Evolutionary conservation across 2,329 filamentous ascomycete genomes (phyloP).

Genomic region (Trichoderma gracile): DNA sequence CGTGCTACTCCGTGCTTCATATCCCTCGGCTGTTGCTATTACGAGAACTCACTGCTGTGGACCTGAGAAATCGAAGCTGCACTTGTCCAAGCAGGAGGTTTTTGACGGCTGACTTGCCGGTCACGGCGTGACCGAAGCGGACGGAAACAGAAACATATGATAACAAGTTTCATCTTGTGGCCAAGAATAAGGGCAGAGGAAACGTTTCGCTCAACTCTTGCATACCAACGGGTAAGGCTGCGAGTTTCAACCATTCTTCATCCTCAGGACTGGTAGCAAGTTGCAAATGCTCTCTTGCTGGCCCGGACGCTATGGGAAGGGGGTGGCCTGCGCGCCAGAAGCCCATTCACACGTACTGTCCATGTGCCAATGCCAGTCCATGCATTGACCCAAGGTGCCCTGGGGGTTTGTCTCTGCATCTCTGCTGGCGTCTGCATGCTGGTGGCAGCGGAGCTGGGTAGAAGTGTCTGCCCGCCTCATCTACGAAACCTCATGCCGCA

Average conservation of each 20-base stretch:
- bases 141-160: conserved; percentile 20
- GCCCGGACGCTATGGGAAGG: not conserved
- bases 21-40: conserved; percentile 15
- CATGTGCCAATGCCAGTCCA: conserved; percentile 16
- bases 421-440: conserved; percentile 14
- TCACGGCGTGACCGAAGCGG: conserved; percentile 23
- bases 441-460: conserved; percentile 19
- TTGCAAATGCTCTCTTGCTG: not conserved
- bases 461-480: conserved; percentile 19
- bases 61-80: conserved; percentile 9
- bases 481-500: conserved; percentile 16
- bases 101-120: conserved; percentile 4
- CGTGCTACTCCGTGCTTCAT: conserved; percentile 23
- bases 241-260: conserved; percentile 16
- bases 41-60: conserved; percentile 6
- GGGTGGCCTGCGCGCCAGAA: conserved; percentile 16
- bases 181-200: conserved; percentile 11
- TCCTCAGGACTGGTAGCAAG: conserved; percentile 9
- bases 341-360: conserved; percentile 16
- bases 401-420: conserved; percentile 16
- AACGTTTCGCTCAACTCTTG: conserved; percentile 22
- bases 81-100: not conserved
- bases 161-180: conserved; percentile 17
- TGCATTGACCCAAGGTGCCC: conserved; percentile 10
- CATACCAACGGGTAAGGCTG: conserved; percentile 5